Conservation (phyloP, 1,284 basidiomycete genomes). For the Marasmius fiardii region DNA sequence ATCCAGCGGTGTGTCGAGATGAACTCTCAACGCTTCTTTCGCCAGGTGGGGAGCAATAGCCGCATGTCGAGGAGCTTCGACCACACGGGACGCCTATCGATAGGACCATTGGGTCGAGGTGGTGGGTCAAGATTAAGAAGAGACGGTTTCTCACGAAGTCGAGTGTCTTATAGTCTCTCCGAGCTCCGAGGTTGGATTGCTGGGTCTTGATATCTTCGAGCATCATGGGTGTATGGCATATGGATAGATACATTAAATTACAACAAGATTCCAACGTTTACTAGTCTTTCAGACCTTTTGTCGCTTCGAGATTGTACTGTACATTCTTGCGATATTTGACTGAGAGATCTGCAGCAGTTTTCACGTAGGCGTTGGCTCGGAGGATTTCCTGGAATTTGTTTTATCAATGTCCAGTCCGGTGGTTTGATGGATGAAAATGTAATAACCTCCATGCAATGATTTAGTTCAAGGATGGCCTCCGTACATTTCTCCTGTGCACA, state of each 20-base stretch:
- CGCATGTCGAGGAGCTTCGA: constrained; percentile 33
- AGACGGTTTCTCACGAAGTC: too few relatives aligned
- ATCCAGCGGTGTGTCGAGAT: constrained; percentile 29
- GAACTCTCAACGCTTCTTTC: constrained; percentile 27
- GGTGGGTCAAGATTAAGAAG: background rate
- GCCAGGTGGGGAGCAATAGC: constrained; percentile 43
- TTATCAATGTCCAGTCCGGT: background rate
- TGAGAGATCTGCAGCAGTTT: constrained; percentile 73
- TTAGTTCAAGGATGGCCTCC: constrained; percentile 77
- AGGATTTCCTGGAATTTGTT: constrained; percentile 56
- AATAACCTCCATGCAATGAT: constrained; percentile 70
- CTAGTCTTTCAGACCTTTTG: constrained; percentile 28
- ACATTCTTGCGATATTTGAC: constrained; percentile 85
- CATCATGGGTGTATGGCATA: too few relatives aligned
- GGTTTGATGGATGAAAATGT: background rate
- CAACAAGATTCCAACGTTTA: too few relatives aligned
- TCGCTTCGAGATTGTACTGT: constrained; percentile 79
- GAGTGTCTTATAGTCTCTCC: too few relatives aligned
- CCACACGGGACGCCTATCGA: constrained; percentile 34
- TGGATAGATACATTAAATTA: too few relatives aligned
- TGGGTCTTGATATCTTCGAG: too few relatives aligned
- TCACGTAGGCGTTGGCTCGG: constrained; percentile 66
- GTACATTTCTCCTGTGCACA: constrained; percentile 69
- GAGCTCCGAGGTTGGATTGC: too few relatives aligned
- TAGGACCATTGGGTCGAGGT: constrained; percentile 17